Evolutionary conservation across 768 basidiomycete species (phyloP).

Genomic region (Mrakia frigida): DNA sequence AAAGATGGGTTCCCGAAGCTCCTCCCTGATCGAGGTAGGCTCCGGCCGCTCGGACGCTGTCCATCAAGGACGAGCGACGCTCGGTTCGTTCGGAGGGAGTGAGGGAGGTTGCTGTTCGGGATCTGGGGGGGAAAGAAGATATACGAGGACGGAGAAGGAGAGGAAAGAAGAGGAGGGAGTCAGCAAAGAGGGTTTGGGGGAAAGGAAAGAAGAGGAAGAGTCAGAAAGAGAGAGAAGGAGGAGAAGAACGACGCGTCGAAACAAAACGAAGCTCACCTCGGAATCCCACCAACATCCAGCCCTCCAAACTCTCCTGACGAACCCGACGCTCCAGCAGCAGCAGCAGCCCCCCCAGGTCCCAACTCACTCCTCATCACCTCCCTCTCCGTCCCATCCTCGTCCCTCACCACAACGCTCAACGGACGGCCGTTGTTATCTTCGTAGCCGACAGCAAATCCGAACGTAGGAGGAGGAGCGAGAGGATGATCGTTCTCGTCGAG

Average conservation of each 20-base stretch:
- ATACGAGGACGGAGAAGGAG: no score
- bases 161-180: background rate
- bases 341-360: background rate
- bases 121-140: background rate
- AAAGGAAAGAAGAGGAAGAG: background rate
- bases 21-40: slow-evolving; percentile 24
- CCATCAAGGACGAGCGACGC: slow-evolving; percentile 23
- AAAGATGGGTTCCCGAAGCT: background rate
- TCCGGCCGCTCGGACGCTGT: slow-evolving; percentile 8
- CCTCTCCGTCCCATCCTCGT: slow-evolving; percentile 2
- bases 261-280: background rate
- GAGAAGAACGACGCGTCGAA: background rate
- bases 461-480: slow-evolving; percentile 9
- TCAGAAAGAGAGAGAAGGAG: background rate
- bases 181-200: background rate
- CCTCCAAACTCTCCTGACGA: background rate
- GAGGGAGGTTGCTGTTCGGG: slow-evolving; percentile 1
- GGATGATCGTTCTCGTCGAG: slow-evolving; percentile 1
- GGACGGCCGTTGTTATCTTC: slow-evolving; percentile 5
- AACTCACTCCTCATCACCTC: slow-evolving; percentile 9
- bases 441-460: slow-evolving; percentile 1
- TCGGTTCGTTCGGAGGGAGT: slow-evolving; percentile 11
- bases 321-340: background rate
- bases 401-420: background rate
- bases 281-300: background rate